A percentile compares a stretch with the other conserved stretches of the same genome.
Conservation (phyloP, 164 flowering plant genomes). For the Vitis rupestris region DNA sequence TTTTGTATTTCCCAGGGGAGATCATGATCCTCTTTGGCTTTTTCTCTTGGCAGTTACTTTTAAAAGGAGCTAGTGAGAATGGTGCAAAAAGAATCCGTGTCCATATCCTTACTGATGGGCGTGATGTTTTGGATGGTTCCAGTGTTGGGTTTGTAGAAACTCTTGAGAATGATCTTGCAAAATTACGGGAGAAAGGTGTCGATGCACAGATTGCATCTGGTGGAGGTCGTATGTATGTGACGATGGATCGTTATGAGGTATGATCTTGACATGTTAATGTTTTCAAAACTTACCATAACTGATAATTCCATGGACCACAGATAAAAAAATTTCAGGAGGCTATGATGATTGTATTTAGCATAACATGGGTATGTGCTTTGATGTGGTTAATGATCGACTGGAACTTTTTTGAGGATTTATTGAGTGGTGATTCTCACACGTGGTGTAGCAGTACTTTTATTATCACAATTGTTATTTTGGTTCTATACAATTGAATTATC, state of each 20-base stretch:
- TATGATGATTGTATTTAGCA: background rate
- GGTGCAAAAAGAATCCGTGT: slow-evolving; percentile 97
- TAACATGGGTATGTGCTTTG: no score
- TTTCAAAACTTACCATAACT: background rate
- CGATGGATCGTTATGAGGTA: slow-evolving; percentile 99
- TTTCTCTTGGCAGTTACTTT: slow-evolving; percentile 52
- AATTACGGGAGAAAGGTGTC: slow-evolving; percentile 72
- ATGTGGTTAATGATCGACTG: no score
- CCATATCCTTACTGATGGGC: slow-evolving; percentile 93
- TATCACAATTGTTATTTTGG: background rate
- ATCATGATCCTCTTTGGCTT: background rate
- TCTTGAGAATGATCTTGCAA: slow-evolving; percentile 77
- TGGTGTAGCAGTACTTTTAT: background rate
- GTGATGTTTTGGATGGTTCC: slow-evolving; percentile 95
- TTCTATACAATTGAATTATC: no score
- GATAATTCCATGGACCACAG: no score
- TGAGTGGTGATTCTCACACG: no score
- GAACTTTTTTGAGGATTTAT: no score
- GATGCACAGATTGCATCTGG: slow-evolving; percentile 98
- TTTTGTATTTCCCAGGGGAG: background rate
- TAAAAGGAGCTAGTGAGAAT: slow-evolving; percentile 76
- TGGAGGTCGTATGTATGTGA: slow-evolving; percentile 98
- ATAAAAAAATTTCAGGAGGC: background rate
- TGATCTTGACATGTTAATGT: background rate
- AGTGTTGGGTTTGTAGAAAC: slow-evolving; percentile 90